phyloP scores from a whole-genome alignment of 352 stramenopile species.

The Thraustochytrium sp. region DNA sequence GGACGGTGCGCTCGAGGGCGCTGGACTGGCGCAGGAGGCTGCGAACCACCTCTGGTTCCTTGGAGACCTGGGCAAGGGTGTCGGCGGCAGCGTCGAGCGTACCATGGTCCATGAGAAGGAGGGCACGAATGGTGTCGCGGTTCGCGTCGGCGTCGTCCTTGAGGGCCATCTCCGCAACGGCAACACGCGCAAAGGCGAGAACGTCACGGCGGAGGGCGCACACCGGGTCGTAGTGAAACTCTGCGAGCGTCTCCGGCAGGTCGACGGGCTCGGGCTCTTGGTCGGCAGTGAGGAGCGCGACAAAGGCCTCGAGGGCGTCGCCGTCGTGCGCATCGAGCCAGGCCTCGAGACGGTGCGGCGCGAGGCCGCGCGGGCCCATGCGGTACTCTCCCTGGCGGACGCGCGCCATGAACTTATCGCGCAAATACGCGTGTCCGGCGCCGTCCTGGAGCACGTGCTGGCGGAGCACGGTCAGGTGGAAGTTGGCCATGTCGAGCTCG shows the following conservation, averaged over 20 bases:
- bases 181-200: not conserved
- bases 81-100: no score
- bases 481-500: slow-evolving; percentile 35
- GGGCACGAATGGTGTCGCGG: no score
- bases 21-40: no score
- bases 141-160: no score
- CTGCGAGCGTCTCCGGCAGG: slow-evolving; percentile 6
- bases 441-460: not conserved
- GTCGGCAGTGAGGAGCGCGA: not conserved
- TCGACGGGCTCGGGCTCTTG: not conserved
- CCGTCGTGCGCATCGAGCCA: not conserved
- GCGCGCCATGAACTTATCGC: not conserved
- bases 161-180: slow-evolving; percentile 1
- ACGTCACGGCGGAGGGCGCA: not conserved
- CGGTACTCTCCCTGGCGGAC: slow-evolving; percentile 15
- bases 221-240: not conserved
- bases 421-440: not conserved
- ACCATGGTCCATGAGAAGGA: no score
- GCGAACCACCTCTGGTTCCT: no score
- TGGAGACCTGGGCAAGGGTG: no score
- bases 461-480: not conserved
- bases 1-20: no score
- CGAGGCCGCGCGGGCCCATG: not conserved
- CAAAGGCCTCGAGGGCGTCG: not conserved
- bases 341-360: not conserved